Evolutionary conservation across 768 basidiomycete species (phyloP), one percentile per base, ranked within the genome.

Genomic region (Paxillus ammoniavirescens): DNA sequence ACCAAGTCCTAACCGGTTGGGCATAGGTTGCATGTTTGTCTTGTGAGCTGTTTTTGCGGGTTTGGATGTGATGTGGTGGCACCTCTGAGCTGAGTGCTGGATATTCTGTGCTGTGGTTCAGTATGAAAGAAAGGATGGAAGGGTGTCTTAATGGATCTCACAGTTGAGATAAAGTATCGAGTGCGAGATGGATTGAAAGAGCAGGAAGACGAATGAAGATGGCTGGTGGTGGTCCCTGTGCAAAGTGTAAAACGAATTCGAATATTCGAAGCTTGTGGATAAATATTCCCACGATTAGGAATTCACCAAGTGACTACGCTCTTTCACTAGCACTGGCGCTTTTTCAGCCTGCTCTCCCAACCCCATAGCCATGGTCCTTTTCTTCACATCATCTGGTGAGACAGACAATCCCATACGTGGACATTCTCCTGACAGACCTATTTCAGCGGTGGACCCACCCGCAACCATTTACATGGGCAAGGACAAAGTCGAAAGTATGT

Each of bases 401-500:
- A 49, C 42, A 2, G 23, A 15, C 1, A 14, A 33, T 2, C 7
- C 5, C 30, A 7, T 17, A 40, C 14, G 7, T n/a, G 5, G 0
- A 2, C 9, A 0, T 4, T 2, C 0, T 44, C 23, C 58, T 59
- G 21, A 55, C 30, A 21, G 4, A 1, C 7, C 13, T 14, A 2
- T 28, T 2, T 3, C 57, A 91, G 89, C 74, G 43, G 72, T 76
- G 14, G 68, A 81, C 42, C 91, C 92, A 2, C 75, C 89, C 1
- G 84, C 77, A 8, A 82, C 74, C 26, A 75, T 98, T 52, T 98
- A 96, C 72, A 97, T 98, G 94, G 94, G 96, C 28, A 85, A 84
- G 67, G 96, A 99, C 80, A 98, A 99, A 74, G 87, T 93, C 55
- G 92, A 97, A 75, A 93, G 91, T 93, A 63, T 65, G 87, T 76